Percentiles rank a stretch among this genome's conserved stretches.
Conservation (phyloP, 805 yeast species). For the Cyberlindnera xishuangbannaensis region DNA sequence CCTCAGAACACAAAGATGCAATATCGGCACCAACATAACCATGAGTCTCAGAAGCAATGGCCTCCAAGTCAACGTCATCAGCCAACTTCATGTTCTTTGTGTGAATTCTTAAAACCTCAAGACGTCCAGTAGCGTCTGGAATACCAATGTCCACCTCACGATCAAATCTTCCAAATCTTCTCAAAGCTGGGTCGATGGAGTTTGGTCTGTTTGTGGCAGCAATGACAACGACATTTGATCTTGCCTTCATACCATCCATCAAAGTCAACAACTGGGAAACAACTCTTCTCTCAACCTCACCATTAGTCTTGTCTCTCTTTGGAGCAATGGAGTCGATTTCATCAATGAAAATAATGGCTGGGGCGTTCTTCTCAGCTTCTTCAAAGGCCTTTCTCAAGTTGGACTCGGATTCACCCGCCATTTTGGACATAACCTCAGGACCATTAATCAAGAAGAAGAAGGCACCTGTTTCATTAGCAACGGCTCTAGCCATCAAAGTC, state of each 20-base stretch:
- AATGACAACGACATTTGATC: slow-evolving; percentile 95
- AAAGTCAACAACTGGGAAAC: slow-evolving; percentile 95
- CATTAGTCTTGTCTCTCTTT: slow-evolving; percentile 99
- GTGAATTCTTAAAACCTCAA: slow-evolving; percentile 94
- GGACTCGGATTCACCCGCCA: slow-evolving; percentile 99
- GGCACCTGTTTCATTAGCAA: slow-evolving; percentile 98
- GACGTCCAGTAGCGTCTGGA: slow-evolving; percentile 98
- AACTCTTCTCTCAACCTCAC: slow-evolving; percentile 99
- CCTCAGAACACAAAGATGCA: slow-evolving; percentile 98
- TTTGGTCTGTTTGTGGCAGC: slow-evolving; percentile 91
- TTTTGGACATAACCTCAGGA: slow-evolving; percentile 99
- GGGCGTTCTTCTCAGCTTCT: slow-evolving; percentile 98
- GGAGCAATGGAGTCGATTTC: slow-evolving; percentile 99
- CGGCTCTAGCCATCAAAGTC: slow-evolving; percentile 99
- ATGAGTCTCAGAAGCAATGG: slow-evolving; percentile 95
- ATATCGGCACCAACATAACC: slow-evolving; percentile 99
- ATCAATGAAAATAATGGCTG: slow-evolving; percentile 95
- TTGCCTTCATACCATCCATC: slow-evolving; percentile 99
- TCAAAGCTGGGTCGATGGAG: slow-evolving; percentile 69
- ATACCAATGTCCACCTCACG: slow-evolving; percentile 89
- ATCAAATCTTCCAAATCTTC: slow-evolving; percentile 88
- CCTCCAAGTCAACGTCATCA: slow-evolving; percentile 92
- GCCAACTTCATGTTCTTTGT: slow-evolving; percentile 97
- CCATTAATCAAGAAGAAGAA: slow-evolving; percentile 97
- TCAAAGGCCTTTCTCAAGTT: slow-evolving; percentile 97